Evolutionary conservation across 345 rosid species (phyloP).

Genomic region (Schrenkiella parvula): DNA sequence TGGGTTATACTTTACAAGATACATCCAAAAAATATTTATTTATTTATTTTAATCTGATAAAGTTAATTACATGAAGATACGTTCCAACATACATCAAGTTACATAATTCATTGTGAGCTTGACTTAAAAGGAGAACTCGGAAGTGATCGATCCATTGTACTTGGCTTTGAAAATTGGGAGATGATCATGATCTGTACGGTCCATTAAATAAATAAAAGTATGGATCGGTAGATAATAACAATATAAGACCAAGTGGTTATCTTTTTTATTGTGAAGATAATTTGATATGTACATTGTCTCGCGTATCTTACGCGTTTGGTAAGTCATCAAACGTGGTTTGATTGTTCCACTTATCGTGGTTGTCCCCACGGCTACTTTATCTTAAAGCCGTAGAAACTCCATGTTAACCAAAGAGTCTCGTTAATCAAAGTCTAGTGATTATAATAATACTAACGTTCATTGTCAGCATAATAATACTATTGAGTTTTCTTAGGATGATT

Average conservation of each 20-base stretch:
- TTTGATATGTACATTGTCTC: constrained; percentile 15
- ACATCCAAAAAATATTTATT: too few species aligned
- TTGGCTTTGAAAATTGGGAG: constrained; percentile 10
- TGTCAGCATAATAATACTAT: neutral
- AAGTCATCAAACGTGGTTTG: constrained; percentile 19
- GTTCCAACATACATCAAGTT: too few species aligned
- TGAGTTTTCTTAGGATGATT: too few species aligned
- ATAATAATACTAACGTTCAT: neutral
- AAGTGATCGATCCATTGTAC: neutral
- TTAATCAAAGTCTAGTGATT: neutral
- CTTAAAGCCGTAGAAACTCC: neutral
- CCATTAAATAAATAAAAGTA: neutral
- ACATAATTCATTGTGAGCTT: neutral
- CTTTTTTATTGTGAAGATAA: neutral
- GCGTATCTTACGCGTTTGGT: constrained; percentile 20
- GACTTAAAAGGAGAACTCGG: neutral
- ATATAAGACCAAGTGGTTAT: constrained; percentile 18
- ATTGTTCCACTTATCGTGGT: constrained; percentile 14
- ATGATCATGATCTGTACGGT: constrained; percentile 25
- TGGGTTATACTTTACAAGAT: too few species aligned
- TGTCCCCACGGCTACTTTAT: neutral
- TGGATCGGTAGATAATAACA: neutral
- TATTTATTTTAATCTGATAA: too few species aligned
- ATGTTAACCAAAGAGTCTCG: neutral
- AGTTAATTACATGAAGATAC: too few species aligned